A percentile compares a stretch with the other conserved stretches of the same genome.
Evolutionary conservation across 371 early-diverging fungal species (phyloP).

Genomic region (Capniomyces stellatus): DNA sequence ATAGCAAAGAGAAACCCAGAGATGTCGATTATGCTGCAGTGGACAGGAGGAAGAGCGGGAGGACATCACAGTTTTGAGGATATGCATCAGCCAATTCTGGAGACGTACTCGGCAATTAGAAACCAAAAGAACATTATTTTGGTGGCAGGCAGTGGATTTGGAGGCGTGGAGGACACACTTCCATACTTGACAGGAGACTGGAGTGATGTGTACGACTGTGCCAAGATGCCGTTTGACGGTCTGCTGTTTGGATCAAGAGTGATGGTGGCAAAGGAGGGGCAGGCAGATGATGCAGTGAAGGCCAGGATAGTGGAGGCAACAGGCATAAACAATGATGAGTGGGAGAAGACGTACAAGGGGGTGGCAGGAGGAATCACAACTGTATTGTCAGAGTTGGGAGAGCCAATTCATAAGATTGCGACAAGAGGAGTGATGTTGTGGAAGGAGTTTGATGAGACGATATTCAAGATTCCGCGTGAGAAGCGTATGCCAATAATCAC

Average conservation of each 20-base stretch:
- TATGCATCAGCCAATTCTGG: conserved; percentile 81
- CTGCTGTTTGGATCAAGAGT: conserved; percentile 83
- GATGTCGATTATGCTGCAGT: conserved; percentile 83
- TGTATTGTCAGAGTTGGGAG: conserved; percentile 86
- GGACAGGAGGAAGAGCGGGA: conserved; percentile 95
- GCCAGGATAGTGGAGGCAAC: conserved; percentile 79
- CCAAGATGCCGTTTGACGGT: conserved; percentile 95
- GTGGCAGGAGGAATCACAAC: conserved; percentile 84
- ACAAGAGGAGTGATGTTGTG: conserved; percentile 85
- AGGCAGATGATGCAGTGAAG: conserved; percentile 70
- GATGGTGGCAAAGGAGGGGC: conserved; percentile 86
- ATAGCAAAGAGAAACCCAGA: conserved; percentile 81
- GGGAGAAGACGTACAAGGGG: conserved; percentile 88
- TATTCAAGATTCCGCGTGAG: conserved; percentile 74
- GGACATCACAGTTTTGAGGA: conserved; percentile 96
- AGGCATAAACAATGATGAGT: conserved; percentile 70
- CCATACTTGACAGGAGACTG: conserved; percentile 93
- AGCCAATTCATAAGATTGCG: conserved; percentile 94
- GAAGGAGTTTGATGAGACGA: conserved; percentile 88
- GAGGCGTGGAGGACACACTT: conserved; percentile 74
- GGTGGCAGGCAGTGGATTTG: conserved; percentile 85
- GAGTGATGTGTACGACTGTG: conserved; percentile 60
- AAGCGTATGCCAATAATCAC: conserved; percentile 64
- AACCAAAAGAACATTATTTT: conserved; percentile 70
- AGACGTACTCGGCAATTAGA: conserved; percentile 82